Conservation (phyloP, 768 basidiomycete genomes). For the Lentinula boryana region DNA sequence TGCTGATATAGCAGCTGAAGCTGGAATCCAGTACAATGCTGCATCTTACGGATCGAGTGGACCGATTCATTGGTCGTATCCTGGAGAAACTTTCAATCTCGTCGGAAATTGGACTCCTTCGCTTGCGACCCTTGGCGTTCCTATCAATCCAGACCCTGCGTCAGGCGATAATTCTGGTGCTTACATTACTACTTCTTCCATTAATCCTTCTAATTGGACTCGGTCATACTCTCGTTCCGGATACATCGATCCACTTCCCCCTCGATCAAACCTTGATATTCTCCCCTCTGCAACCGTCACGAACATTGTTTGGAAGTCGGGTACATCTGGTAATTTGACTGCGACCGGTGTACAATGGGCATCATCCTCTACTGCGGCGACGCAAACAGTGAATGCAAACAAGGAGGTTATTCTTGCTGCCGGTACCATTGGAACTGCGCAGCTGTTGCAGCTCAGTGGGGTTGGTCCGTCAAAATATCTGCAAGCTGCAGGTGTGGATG, state of each 20-base stretch:
- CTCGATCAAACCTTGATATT: slow-evolving; percentile 58
- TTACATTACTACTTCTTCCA: slow-evolving; percentile 9
- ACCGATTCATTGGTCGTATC: slow-evolving; percentile 24
- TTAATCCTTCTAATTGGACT: slow-evolving; percentile 38
- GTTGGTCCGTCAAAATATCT: slow-evolving; percentile 37
- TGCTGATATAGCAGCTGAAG: slow-evolving; percentile 25
- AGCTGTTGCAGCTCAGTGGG: slow-evolving; percentile 36
- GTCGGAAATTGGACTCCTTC: slow-evolving; percentile 37
- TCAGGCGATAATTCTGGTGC: slow-evolving; percentile 30
- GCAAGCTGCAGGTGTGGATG: slow-evolving; percentile 28
- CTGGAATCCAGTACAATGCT: slow-evolving; percentile 34
- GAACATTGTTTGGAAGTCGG: slow-evolving; percentile 34
- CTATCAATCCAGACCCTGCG: slow-evolving; percentile 27
- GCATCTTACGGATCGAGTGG: slow-evolving; percentile 42
- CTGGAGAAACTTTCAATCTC: slow-evolving; percentile 27
- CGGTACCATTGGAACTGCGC: slow-evolving; percentile 37
- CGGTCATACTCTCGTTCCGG: slow-evolving; percentile 52
- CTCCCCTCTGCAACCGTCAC: slow-evolving; percentile 57
- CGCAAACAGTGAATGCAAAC: slow-evolving; percentile 35
- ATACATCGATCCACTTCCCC: slow-evolving; percentile 56
- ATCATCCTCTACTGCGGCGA: slow-evolving; percentile 18
- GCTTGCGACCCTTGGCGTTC: slow-evolving; percentile 27
- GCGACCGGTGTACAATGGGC: slow-evolving; percentile 50
- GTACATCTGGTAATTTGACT: slow-evolving; percentile 29
- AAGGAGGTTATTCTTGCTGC: slow-evolving; percentile 49